Base-by-base conservation (phyloP, 164 flowering plant genomes). In the Nymphaea colorata region DNA sequence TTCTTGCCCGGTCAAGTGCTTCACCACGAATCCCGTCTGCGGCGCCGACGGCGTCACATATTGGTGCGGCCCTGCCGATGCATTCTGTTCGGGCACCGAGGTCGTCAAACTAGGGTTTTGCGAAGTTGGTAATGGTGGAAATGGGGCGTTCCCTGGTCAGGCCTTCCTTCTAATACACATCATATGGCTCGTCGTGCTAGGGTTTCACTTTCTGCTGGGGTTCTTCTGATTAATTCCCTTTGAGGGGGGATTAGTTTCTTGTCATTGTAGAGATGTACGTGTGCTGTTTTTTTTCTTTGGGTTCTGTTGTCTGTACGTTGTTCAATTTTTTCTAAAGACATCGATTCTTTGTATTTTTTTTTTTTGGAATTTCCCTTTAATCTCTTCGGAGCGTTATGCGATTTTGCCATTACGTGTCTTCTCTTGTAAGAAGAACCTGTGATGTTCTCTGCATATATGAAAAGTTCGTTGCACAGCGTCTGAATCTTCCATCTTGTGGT, bases 1-100 rank as follows among this genome's bases (percentile, higher is more conserved):
- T 2, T 71, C 77, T 6, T 84, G 88, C 70, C 88, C 91, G 5
- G 78, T 84, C 44, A 81, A 67, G 5, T 87, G 92, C 75, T 85
- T 87, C 67, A 79, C 89, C 3, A 41, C 89, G 18, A 84, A 84
- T 61, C 89, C 92, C 17, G 89, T 87, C 4, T 87, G 92, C 70
- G 92, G 88, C 64, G 81, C 43, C 16, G 76, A 87, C 66, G 92
- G 89, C 36, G 83, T 84, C 59, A 87, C 92, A 12, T 87, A 87
- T 74, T 85, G 89, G 86, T 87, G 89, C 73, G 92, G 92, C 12
- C 82, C 89, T 69, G 75, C 82, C 43, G 88, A 87, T 41, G 92
- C 89, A 4, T 18, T 61, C n/a, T 87, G 92, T 65, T 71, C 83
- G n/a, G 87, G 86, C 41, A 74, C 70, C 2, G 57, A 67, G 0